Evolutionary conservation across 805 yeast genomes (phyloP).

Genomic region (Brettanomyces custersianus): DNA sequence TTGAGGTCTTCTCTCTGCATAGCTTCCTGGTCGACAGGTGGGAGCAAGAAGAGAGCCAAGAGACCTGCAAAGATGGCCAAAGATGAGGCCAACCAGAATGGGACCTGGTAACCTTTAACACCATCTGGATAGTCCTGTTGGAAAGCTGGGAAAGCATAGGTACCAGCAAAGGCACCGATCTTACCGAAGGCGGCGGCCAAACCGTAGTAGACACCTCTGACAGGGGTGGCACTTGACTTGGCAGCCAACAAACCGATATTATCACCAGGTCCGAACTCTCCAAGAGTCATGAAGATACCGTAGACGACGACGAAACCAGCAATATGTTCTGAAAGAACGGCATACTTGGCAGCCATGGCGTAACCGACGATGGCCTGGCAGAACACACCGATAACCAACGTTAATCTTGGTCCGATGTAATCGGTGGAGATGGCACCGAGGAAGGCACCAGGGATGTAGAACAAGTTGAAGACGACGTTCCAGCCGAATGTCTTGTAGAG

Average conservation of each 20-base stretch:
- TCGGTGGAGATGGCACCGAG: constrained; percentile 83
- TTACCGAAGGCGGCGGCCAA: constrained; percentile 89
- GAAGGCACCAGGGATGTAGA: constrained; percentile 86
- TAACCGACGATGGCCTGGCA: constrained; percentile 75
- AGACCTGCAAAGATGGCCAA: constrained; percentile 66
- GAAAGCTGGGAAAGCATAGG: constrained; percentile 80
- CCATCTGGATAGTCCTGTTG: constrained; percentile 53
- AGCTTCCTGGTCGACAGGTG: constrained; percentile 77
- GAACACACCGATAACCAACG: constrained; percentile 59
- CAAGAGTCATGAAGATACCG: constrained; percentile 80
- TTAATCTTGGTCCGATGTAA: constrained; percentile 82
- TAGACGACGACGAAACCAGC: constrained; percentile 79
- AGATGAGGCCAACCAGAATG: constrained; percentile 75
- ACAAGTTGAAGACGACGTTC: constrained; percentile 81
- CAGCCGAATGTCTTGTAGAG: constrained; percentile 78
- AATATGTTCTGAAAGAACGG: constrained; percentile 45
- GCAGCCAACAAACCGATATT: constrained; percentile 83
- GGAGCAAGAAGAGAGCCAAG: constrained; percentile 62
- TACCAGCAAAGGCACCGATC: constrained; percentile 87
- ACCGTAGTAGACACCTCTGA: constrained; percentile 87
- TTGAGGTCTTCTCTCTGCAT: constrained; percentile 67
- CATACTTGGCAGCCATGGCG: constrained; percentile 69
- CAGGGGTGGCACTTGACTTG: constrained; percentile 76
- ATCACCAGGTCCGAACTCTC: constrained; percentile 94
- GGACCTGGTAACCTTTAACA: constrained; percentile 56